phyloP scores from a whole-genome alignment of 306 rosid species.

The Corylus avellana region DNA sequence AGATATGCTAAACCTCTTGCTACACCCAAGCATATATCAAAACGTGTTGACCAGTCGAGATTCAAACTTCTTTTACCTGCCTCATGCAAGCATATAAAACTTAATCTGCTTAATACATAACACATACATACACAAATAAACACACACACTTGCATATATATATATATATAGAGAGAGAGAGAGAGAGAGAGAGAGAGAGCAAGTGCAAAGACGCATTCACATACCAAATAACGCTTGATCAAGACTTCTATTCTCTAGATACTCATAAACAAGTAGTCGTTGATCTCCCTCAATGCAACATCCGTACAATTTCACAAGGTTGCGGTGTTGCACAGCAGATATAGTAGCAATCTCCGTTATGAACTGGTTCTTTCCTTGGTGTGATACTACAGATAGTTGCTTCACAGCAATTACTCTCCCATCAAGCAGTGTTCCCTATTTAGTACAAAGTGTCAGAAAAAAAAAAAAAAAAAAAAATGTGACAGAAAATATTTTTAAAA shows the following conservation, averaged over 20 bases:
- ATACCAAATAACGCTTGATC: constrained; percentile 89
- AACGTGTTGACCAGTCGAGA: constrained; percentile 70
- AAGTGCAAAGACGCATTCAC: background rate
- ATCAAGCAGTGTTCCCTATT: constrained; percentile 72
- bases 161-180: background rate
- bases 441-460: background rate
- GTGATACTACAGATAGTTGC: constrained; percentile 74
- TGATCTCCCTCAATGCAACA: constrained; percentile 73
- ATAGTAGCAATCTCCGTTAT: constrained; percentile 81
- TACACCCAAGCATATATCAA: constrained; percentile 65
- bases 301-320: constrained; percentile 74
- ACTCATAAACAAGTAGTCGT: constrained; percentile 79
- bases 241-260: constrained; percentile 78
- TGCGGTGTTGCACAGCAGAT: constrained; percentile 84
- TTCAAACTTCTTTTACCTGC: constrained; percentile 46
- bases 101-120: background rate
- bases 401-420: constrained; percentile 80
- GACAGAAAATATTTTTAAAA: background rate
- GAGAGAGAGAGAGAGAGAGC: background rate
- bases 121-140: background rate
- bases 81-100: constrained; percentile 7
- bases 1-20: constrained; percentile 82
- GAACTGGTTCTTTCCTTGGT: constrained; percentile 82
- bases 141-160: background rate
- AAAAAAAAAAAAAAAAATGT: background rate